Base-by-base conservation (phyloP, 1,284 basidiomycete species). In the Microbotryum silenes-acaulis region DNA sequence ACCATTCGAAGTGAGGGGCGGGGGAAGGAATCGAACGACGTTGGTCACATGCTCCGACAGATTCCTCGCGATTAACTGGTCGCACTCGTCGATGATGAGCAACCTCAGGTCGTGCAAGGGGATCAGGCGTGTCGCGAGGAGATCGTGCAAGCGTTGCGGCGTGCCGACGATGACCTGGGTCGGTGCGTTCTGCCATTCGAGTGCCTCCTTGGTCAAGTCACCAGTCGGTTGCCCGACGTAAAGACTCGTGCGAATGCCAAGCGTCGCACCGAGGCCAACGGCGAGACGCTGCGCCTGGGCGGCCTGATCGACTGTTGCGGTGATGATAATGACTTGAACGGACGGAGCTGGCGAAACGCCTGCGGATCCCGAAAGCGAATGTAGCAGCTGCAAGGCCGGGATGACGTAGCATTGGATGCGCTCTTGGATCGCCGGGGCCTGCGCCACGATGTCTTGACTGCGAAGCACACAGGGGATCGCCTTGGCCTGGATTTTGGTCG, bases 261-360 rank as follows among this genome's bases (percentile, higher is more conserved):
- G 88, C 6, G 89, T 85, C 0, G 89, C 86, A 25, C 93, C 94
- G 23, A 98, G 81, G 74, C 96, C 93, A 53, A 92, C 83, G 68
- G 96, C 90, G 84, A 97, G 94, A 63, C 94, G 88, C 72, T 97
- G 92, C 44, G 93, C 93, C 76, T 97, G 94, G 2, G 91, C 96
- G 6, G 94, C 94, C 75, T 97, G 94, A 77, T 98, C 94, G 21
- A 97, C 91, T 0, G 94, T 98, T 0, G 94, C 97, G 20, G 92
- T 96, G 53, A 97, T 84, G 80, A 98, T 90, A 67, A 97, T 84
- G 23, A 89, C 90, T 33, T 89, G 79, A 10, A 93, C 89, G 5
- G 56, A 57, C 23, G 42, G 27, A 6, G 57, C 61, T 7, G 63
- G 54, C 20, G 52, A 47, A n/a, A 47, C 54, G 47, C 62, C 60